phyloP scores from a whole-genome alignment of 495 filamentous ascomycete species.

The Xanthoparmelia taractica region DNA sequence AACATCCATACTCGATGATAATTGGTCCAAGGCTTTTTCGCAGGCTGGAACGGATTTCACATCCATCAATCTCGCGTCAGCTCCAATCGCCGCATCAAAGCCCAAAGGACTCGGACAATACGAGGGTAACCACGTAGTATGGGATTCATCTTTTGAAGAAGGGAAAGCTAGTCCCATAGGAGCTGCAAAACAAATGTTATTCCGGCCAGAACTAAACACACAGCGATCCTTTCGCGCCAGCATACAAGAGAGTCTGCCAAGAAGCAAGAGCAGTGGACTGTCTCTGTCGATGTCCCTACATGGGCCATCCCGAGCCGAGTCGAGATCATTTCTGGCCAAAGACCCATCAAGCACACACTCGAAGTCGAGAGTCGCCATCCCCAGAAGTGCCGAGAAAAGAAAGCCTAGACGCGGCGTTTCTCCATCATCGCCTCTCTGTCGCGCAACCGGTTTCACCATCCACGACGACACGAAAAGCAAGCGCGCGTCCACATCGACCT shows the following conservation, averaged over 20 bases:
- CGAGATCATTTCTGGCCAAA: slow-evolving; percentile 2
- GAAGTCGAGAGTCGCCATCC: neutral
- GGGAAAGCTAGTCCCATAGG: slow-evolving; percentile 7
- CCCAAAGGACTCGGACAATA: neutral
- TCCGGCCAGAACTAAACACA: slow-evolving; percentile 13
- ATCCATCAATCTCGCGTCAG: slow-evolving; percentile 10
- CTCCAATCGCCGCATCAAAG: neutral
- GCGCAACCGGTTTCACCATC: slow-evolving; percentile 9
- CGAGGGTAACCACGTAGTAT: neutral
- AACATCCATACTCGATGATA: slow-evolving; percentile 44
- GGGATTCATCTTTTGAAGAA: slow-evolving; percentile 2
- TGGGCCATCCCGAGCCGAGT: slow-evolving; percentile 7
- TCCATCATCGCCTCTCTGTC: slow-evolving; percentile 10
- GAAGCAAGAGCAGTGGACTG: slow-evolving; percentile 23
- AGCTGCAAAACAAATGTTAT: neutral
- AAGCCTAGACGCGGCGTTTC: slow-evolving; percentile 2
- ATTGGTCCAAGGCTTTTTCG: slow-evolving; percentile 16
- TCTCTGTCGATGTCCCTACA: slow-evolving; percentile 21
- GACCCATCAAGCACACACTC: slow-evolving; percentile 1
- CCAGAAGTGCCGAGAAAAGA: neutral
- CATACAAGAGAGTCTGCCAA: slow-evolving; percentile 18
- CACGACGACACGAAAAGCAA: slow-evolving; percentile 17
- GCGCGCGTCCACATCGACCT: slow-evolving; percentile 17
- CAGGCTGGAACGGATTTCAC: slow-evolving; percentile 19
- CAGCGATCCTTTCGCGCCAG: slow-evolving; percentile 21